A percentile compares a stretch with the other conserved stretches of the same genome.
phyloP scores from a whole-genome alignment of 1,284 basidiomycete species.

The Gymnopus androsaceus region DNA sequence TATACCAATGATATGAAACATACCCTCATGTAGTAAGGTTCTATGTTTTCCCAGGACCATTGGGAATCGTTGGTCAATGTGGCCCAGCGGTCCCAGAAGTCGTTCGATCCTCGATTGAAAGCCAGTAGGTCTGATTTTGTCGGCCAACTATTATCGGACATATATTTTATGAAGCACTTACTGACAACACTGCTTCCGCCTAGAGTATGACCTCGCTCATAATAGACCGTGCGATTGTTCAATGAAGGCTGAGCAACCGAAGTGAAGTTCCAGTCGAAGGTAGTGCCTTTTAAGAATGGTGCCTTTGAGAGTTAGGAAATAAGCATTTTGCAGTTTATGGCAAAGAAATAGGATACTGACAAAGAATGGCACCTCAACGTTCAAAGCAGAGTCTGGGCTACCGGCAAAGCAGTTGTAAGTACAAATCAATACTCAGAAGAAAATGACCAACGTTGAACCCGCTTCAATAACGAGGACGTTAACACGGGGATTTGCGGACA shows the following conservation, averaged over 20 bases:
- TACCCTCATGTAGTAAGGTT: constrained; percentile 25
- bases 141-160: not conserved
- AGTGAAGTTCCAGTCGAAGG: constrained; percentile 18
- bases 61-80: constrained; percentile 26
- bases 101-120: constrained; percentile 31
- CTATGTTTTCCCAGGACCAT: constrained; percentile 31
- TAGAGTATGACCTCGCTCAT: constrained; percentile 7
- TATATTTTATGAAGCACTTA: not conserved
- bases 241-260: constrained; percentile 6
- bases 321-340: too few relatives aligned
- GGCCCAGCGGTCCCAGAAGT: constrained; percentile 30
- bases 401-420: too few relatives aligned
- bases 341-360: too few relatives aligned
- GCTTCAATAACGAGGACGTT: too few relatives aligned
- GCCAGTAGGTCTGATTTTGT: constrained; percentile 24
- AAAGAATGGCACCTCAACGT: too few relatives aligned
- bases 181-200: constrained; percentile 14
- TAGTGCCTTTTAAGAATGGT: too few relatives aligned
- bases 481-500: too few relatives aligned
- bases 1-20: not conserved
- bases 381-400: too few relatives aligned
- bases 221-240: not conserved
- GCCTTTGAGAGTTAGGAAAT: too few relatives aligned
- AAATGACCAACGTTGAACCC: too few relatives aligned
- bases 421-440: too few relatives aligned